Evolutionary conservation across 169 alveolate genomes (phyloP).

Genomic region (Babesia bigemina): DNA sequence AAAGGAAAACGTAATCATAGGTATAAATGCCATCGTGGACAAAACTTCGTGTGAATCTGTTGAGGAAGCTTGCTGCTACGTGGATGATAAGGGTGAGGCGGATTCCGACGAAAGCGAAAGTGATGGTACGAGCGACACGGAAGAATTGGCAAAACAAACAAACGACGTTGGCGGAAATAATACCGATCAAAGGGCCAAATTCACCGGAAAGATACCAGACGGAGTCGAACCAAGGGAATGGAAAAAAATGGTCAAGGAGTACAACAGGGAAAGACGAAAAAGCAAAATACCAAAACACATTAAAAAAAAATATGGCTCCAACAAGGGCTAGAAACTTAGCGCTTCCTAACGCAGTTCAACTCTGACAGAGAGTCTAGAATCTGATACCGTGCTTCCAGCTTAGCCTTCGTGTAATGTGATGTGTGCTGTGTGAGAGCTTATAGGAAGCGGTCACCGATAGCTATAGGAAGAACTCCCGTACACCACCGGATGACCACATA

Average conservation of each 20-base stretch:
- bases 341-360: constrained; percentile 21
- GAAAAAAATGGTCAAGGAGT: constrained; percentile 83
- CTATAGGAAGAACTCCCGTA: too few species aligned
- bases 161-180: constrained; percentile 3
- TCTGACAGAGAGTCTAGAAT: neutral
- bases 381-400: neutral
- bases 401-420: too few species aligned
- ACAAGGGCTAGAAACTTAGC: constrained; percentile 39
- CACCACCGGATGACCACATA: too few species aligned
- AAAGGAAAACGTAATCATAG: constrained; percentile 17
- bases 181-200: constrained; percentile 29
- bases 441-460: too few species aligned
- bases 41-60: neutral
- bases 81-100: neutral
- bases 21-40: constrained; percentile 11
- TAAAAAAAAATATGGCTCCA: constrained; percentile 73
- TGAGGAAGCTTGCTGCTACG: constrained; percentile 10
- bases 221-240: constrained; percentile 82
- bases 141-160: neutral
- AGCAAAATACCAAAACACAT: constrained; percentile 83
- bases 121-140: constrained; percentile 1
- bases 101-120: constrained; percentile 6
- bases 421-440: too few species aligned
- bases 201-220: constrained; percentile 82
- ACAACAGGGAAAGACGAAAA: constrained; percentile 77